Conservation (phyloP, 768 basidiomycete species). For the Tephrocybe sp. region DNA sequence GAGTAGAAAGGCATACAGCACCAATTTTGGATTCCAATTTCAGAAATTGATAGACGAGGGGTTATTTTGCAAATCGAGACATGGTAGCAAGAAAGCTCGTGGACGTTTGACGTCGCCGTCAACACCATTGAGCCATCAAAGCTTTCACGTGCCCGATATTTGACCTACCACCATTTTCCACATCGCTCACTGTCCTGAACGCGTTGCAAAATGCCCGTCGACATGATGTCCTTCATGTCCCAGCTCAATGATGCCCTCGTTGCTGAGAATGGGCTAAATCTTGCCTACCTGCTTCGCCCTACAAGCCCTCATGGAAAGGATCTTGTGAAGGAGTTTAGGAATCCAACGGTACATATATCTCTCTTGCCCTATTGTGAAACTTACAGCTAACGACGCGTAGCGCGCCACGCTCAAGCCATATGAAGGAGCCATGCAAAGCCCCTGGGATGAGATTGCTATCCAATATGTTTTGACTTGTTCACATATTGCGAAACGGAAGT, state of each 20-base stretch:
- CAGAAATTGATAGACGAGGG: too few species aligned
- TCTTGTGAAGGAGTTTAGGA: constrained; percentile 70
- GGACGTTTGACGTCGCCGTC: too few species aligned
- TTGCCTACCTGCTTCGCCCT: constrained; percentile 75
- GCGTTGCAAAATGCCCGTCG: constrained; percentile 37
- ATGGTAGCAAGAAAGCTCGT: too few species aligned
- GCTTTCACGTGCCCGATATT: neutral
- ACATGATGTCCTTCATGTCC: constrained; percentile 59
- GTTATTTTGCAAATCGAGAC: too few species aligned
- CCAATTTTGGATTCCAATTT: too few species aligned
- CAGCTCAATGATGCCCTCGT: constrained; percentile 62
- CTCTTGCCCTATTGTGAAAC: neutral
- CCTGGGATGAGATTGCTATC: constrained; percentile 87
- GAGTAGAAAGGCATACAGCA: too few species aligned
- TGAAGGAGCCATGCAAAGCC: constrained; percentile 63
- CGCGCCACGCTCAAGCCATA: constrained; percentile 43
- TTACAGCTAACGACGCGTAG: constrained; percentile 18
- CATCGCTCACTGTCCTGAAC: neutral
- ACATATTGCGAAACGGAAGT: constrained; percentile 65
- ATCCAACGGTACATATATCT: constrained; percentile 41
- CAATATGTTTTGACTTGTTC: constrained; percentile 78
- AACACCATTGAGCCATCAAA: too few species aligned
- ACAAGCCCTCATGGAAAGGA: constrained; percentile 78
- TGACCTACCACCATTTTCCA: neutral
- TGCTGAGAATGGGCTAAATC: constrained; percentile 63